phyloP scores from a whole-genome alignment of 2,329 filamentous ascomycete genomes.

The Blastomyces gilchristii region DNA sequence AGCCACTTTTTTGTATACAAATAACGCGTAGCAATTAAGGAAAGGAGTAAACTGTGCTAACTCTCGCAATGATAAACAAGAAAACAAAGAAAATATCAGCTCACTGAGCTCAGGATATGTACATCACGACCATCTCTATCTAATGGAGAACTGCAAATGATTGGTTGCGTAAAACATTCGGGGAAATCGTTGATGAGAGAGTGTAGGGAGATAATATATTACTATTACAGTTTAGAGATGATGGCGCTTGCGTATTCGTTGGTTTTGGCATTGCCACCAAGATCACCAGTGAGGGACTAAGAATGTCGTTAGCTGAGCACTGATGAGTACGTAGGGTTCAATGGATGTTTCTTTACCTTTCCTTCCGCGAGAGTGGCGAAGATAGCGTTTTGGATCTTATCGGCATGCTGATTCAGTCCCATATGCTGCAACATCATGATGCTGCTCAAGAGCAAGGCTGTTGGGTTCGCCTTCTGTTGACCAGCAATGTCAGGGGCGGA shows the following conservation, averaged over 20 bases:
- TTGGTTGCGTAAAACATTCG: constrained; percentile 17
- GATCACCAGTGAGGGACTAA: constrained; percentile 75
- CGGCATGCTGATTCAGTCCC: constrained; percentile 74
- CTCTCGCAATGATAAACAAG: not conserved
- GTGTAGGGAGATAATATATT: constrained; percentile 16
- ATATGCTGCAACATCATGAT: constrained; percentile 99
- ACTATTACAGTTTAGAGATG: constrained; percentile 53
- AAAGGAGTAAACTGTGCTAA: not conserved
- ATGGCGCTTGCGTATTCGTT: constrained; percentile 88
- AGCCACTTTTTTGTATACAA: constrained; percentile 4
- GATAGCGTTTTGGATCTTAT: constrained; percentile 84
- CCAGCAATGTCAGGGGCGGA: constrained; percentile 94
- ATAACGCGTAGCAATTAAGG: constrained; percentile 2
- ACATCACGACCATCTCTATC: constrained; percentile 3
- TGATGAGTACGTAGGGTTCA: not conserved
- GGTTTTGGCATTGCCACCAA: constrained; percentile 94
- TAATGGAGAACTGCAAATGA: not conserved
- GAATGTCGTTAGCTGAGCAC: not conserved
- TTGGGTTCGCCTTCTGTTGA: constrained; percentile 93
- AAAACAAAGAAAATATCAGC: not conserved
- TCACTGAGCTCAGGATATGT: constrained; percentile 1
- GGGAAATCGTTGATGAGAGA: constrained; percentile 19
- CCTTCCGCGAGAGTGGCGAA: constrained; percentile 93
- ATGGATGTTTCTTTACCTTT: constrained; percentile 50
- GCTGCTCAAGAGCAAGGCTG: constrained; percentile 83